A percentile compares a stretch with the other conserved stretches of the same genome.
These are phyloP conservation scores for Lachnellula subtilissima DNA, from an alignment of 2,329 filamentous ascomycete genomes.

Conservation along the genomic window DNA sequence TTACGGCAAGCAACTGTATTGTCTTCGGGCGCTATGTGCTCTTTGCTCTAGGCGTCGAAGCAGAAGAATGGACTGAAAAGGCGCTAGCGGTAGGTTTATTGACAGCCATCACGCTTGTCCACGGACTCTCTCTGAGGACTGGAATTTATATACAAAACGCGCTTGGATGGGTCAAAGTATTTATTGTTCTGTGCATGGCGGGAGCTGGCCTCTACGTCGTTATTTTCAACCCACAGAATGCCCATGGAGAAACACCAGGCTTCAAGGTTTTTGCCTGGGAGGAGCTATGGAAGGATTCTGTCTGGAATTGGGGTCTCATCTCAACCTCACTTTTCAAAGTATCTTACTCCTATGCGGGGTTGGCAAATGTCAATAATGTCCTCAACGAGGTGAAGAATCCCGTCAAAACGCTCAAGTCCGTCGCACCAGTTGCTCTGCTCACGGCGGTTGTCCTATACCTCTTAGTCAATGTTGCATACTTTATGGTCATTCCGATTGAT, in stretches of 20 bases:
- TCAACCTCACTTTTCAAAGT: conserved; percentile 51
- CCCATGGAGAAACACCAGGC: conserved; percentile 25
- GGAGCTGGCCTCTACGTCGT: conserved; percentile 57
- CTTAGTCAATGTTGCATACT: conserved; percentile 56
- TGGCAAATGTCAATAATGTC: conserved; percentile 51
- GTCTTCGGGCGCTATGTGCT: conserved; percentile 48
- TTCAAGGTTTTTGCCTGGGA: conserved; percentile 38
- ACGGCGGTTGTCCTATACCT: conserved; percentile 52
- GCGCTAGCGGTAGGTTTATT: conserved; percentile 45
- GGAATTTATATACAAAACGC: conserved; percentile 57
- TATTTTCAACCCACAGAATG: conserved; percentile 31
- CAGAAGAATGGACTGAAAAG: conserved; percentile 43
- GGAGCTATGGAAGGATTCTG: conserved; percentile 56
- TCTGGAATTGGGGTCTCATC: conserved; percentile 65
- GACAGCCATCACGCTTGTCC: conserved; percentile 52
- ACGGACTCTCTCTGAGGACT: conserved; percentile 51
- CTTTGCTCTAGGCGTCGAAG: conserved; percentile 38
- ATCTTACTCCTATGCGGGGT: conserved; percentile 50
- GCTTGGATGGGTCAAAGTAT: conserved; percentile 60
- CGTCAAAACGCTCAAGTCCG: conserved; percentile 51
- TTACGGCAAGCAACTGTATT: conserved; percentile 48
- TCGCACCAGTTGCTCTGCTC: conserved; percentile 48
- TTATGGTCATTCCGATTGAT: conserved; percentile 51
- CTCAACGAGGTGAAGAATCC: conserved; percentile 55
- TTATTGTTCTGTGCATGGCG: conserved; percentile 56